Conservation (phyloP, 805 yeast species). For the Sugiyamaella lignohabitans region DNA sequence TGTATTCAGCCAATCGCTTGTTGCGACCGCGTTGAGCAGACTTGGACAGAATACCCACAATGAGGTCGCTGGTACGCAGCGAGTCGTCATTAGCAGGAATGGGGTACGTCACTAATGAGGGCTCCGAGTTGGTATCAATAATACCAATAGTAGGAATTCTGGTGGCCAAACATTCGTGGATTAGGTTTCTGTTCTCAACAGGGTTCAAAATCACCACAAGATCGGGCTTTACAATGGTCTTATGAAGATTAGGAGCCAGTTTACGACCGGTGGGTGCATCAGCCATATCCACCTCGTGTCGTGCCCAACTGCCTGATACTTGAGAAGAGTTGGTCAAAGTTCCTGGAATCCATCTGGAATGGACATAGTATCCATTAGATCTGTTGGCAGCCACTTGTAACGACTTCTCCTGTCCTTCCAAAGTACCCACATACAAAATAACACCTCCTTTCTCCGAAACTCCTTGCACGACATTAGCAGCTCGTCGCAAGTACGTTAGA, state of each 20-base stretch:
- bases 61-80: constrained; percentile 67
- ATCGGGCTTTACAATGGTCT: constrained; percentile 73
- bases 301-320: constrained; percentile 51
- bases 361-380: constrained; percentile 71
- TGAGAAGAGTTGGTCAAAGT: constrained; percentile 79
- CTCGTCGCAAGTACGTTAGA: constrained; percentile 63
- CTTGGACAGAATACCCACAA: constrained; percentile 74
- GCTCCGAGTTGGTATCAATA: constrained; percentile 90
- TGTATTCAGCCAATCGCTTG: constrained; percentile 42
- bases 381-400: constrained; percentile 75
- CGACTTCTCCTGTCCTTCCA: constrained; percentile 66
- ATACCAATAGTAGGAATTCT: constrained; percentile 91
- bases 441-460: constrained; percentile 81
- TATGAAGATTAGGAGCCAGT: constrained; percentile 42
- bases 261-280: constrained; percentile 60
- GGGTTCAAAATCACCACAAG: constrained; percentile 83
- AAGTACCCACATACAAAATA: constrained; percentile 77
- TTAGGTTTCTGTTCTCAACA: constrained; percentile 70
- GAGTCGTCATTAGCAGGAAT: constrained; percentile 96
- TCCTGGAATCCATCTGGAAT: constrained; percentile 91
- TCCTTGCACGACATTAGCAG: constrained; percentile 77
- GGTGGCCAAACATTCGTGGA: constrained; percentile 72
- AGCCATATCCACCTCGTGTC: constrained; percentile 69
- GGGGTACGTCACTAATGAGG: constrained; percentile 83
- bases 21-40: constrained; percentile 78